Evolutionary conservation across 495 filamentous ascomycete genomes (phyloP).

Genomic region (Elaphomyces granulatus): DNA sequence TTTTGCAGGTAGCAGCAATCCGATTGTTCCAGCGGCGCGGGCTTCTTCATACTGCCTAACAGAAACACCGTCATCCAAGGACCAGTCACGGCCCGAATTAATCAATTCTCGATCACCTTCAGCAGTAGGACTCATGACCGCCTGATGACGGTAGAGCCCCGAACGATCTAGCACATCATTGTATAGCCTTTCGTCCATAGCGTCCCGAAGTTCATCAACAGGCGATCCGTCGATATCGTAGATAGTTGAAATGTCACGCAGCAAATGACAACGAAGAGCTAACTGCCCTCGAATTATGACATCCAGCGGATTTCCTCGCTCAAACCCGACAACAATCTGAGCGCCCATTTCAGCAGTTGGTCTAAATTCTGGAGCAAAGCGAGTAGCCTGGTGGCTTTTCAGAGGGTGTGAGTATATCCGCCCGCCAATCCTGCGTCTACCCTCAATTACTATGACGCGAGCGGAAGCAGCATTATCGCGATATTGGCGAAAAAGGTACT

Average conservation of each 20-base stretch:
- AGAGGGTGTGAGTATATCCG: constrained; percentile 87
- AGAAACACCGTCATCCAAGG: constrained; percentile 51
- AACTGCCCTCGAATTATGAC: constrained; percentile 83
- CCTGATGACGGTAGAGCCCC: constrained; percentile 72
- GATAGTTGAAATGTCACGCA: constrained; percentile 75
- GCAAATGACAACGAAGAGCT: constrained; percentile 66
- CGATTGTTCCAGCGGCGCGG: constrained; percentile 29
- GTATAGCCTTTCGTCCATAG: constrained; percentile 74
- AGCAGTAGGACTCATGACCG: constrained; percentile 48
- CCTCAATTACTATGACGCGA: constrained; percentile 72
- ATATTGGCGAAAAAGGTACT: constrained; percentile 68
- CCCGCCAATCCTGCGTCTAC: constrained; percentile 76
- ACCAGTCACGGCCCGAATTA: constrained; percentile 64
- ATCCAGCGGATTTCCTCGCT: constrained; percentile 86
- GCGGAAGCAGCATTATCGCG: constrained; percentile 51
- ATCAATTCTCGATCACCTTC: constrained; percentile 80
- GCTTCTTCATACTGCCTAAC: constrained; percentile 56
- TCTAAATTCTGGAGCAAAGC: constrained; percentile 34
- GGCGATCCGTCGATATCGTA: constrained; percentile 77
- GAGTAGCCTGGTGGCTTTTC: constrained; percentile 38
- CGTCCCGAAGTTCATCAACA: constrained; percentile 67
- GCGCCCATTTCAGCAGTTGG: constrained; percentile 92
- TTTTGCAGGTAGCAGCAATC: constrained; percentile 27
- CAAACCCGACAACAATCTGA: constrained; percentile 94
- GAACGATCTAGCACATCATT: constrained; percentile 88